phyloP scores from a whole-genome alignment of 805 yeast species.

The Sugiyamaella marilandica region DNA sequence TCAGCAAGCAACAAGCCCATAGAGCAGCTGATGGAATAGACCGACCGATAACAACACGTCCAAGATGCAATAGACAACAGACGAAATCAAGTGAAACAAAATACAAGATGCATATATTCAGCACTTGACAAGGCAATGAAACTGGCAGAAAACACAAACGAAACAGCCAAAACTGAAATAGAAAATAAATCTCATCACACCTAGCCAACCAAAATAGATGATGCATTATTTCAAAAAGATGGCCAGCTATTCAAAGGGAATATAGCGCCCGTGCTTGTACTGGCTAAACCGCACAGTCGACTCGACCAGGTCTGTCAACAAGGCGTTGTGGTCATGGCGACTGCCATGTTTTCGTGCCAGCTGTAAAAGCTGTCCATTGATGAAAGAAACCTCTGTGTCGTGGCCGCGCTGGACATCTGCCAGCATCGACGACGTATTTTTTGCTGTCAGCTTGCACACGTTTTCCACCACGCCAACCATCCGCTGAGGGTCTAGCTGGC shows the following conservation, averaged over 20 bases:
- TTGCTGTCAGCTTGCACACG: constrained; percentile 45
- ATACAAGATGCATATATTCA: too few species aligned
- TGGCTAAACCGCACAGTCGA: constrained; percentile 24
- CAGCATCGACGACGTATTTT: constrained; percentile 67
- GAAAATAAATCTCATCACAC: background rate
- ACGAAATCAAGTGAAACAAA: too few species aligned
- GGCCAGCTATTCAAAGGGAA: constrained; percentile 5
- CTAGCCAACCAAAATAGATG: background rate
- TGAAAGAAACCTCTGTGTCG: constrained; percentile 73
- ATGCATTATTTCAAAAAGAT: background rate
- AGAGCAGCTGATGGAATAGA: too few species aligned
- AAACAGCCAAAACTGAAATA: background rate
- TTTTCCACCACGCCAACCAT: constrained; percentile 35
- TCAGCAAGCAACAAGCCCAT: background rate
- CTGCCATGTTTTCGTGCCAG: constrained; percentile 46
- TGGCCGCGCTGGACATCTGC: constrained; percentile 52
- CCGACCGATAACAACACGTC: too few species aligned
- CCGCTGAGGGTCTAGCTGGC: constrained; percentile 27
- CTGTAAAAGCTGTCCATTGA: constrained; percentile 72
- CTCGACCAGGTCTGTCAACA: constrained; percentile 44
- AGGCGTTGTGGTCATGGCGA: constrained; percentile 42
- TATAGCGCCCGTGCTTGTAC: background rate
- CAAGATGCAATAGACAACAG: too few species aligned
- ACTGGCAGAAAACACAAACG: background rate
- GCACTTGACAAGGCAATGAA: too few species aligned